Evolutionary conservation across 2,329 filamentous ascomycete species (phyloP), one percentile per base, ranked within the genome.

Genomic region (Cladosporium sp.): DNA sequence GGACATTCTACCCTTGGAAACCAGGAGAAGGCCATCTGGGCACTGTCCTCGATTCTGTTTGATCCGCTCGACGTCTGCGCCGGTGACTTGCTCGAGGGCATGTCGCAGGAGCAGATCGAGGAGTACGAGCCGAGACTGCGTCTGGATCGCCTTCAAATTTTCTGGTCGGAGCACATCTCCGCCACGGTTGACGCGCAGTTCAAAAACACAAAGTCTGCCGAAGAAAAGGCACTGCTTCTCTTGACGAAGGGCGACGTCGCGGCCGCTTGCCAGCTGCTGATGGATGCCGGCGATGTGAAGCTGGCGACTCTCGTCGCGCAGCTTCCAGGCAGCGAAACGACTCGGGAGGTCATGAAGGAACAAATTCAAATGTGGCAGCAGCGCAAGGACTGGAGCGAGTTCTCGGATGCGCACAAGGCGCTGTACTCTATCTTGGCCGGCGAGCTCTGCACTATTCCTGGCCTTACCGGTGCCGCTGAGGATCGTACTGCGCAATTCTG

Each of bases 341-440:
- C 85, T 52, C 87, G 84, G 64, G 81, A 81, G 56, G 85, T 92
- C 56, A 88, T 97, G 73, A 77, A 77, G 19, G 78, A 84, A 52
- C 93, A 98, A 67, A 78, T 98, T 49, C 82, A 84, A 55, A 84
- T 86, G 46, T 98, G 93, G 93, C 83, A 85, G 34, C 81, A 87
- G 28, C 83, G 88, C 34, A 89, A 90, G 64, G 82, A 92, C 43
- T 80, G 95, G 14, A 88, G 89, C 1, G 95, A 98, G 68, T 90
- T 98, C 70, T 84, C 82, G 13, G 85, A 93, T 59, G 78, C 89
- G 1, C 82, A 95, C 42, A 85, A 93, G 51, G 86, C 91, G 8
- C 77, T 98, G 33, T 98, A 96, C 66, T 89, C 95, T 68, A 78
- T 98, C 28, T 76, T 96, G 9, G 83, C 89, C 31, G 93, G 95